Conservation (phyloP, 176 grass and related monocot genomes). For the Oryza punctata region DNA sequence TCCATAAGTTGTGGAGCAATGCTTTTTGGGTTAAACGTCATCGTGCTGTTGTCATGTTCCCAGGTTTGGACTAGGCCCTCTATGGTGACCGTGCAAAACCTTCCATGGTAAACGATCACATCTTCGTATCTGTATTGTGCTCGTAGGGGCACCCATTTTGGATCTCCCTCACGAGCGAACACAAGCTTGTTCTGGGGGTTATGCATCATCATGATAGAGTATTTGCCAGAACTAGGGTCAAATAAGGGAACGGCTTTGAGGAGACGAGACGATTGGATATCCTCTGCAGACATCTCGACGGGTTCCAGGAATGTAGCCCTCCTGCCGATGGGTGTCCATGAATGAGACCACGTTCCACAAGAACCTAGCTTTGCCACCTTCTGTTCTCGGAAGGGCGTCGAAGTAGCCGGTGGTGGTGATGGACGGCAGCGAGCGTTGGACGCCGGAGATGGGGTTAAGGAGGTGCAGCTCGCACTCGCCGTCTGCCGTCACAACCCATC, state of each 20-base stretch:
- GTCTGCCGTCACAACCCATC: slow-evolving; percentile 8
- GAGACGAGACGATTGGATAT: no score
- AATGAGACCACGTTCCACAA: background rate
- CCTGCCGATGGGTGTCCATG: background rate
- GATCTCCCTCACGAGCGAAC: no score
- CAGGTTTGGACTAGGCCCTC: background rate
- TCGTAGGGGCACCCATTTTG: background rate
- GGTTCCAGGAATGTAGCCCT: background rate
- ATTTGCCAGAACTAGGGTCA: background rate
- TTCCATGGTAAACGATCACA: background rate
- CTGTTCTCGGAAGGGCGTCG: background rate
- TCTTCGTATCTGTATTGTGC: background rate
- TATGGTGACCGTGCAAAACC: background rate
- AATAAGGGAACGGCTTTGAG: no score
- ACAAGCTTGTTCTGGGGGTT: background rate
- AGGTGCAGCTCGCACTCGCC: background rate
- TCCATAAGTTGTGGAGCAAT: background rate
- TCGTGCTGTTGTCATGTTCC: background rate
- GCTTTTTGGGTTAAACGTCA: no score
- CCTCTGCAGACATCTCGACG: no score
- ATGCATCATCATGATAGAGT: slow-evolving; percentile 14
- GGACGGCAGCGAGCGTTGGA: slow-evolving; percentile 6
- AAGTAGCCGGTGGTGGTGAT: background rate
- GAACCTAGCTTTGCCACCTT: background rate
- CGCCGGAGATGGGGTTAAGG: slow-evolving; percentile 24